These are phyloP conservation scores for Penicillium hesseltinei DNA, from an alignment of 2,329 filamentous ascomycete species.

Conservation along the genomic window DNA sequence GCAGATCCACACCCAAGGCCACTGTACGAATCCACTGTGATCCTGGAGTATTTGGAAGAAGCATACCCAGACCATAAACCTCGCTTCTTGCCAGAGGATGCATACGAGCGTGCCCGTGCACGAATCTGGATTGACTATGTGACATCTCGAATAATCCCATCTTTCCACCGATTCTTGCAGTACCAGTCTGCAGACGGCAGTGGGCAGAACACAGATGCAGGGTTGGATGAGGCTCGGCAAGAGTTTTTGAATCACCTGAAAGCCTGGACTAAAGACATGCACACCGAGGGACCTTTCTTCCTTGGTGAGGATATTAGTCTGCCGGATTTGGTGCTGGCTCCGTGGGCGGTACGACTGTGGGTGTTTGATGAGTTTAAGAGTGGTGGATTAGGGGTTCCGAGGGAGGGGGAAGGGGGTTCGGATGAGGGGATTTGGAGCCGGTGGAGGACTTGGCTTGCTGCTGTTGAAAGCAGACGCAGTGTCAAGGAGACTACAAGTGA, in stretches of 20 bases:
- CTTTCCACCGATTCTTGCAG: conserved; percentile 63
- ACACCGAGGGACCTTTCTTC: conserved; percentile 64
- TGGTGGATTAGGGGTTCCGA: conserved; percentile 53
- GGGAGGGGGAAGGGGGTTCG: conserved; percentile 34
- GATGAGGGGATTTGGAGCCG: conserved; percentile 62
- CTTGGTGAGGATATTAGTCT: conserved; percentile 62
- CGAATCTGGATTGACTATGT: conserved; percentile 75
- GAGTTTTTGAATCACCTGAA: conserved; percentile 61
- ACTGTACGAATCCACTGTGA: conserved; percentile 69
- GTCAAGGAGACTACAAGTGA: conserved; percentile 68
- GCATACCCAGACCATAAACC: conserved; percentile 56
- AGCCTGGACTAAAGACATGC: conserved; percentile 63
- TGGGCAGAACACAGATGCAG: conserved; percentile 31
- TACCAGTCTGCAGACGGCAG: conserved; percentile 37
- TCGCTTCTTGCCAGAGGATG: conserved; percentile 57
- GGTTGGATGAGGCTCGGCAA: conserved; percentile 53
- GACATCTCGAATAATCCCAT: conserved; percentile 63
- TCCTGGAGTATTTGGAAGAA: conserved; percentile 76
- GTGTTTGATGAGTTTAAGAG: conserved; percentile 73
- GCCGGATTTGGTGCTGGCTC: conserved; percentile 69
- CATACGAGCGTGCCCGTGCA: conserved; percentile 64
- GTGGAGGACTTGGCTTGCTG: conserved; percentile 64
- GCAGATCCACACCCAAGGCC: conserved; percentile 47
- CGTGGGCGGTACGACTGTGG: conserved; percentile 71
- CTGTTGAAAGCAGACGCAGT: conserved; percentile 59